Evolutionary conservation across 306 rosid species (phyloP).

Genomic region (Begonia masoniana): DNA sequence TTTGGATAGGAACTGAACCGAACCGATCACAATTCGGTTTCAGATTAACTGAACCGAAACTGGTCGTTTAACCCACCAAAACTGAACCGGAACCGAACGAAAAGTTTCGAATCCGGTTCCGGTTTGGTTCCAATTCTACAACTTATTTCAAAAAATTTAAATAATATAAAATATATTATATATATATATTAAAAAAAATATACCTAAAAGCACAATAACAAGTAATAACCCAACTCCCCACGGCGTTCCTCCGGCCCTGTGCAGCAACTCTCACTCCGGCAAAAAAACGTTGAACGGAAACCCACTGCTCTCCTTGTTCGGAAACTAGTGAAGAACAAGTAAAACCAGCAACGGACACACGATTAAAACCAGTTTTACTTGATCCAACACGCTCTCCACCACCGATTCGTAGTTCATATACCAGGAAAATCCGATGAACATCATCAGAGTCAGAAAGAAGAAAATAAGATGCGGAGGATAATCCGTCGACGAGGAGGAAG

Average conservation of each 20-base stretch:
- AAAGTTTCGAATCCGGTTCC: too few species aligned
- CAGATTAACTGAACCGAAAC: too few species aligned
- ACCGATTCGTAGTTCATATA: conserved; percentile 46
- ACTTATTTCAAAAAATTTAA: too few species aligned
- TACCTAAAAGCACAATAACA: conserved; percentile 46
- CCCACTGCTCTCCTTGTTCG: conserved; percentile 13
- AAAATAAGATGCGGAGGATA: conserved; percentile 47
- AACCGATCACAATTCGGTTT: too few species aligned
- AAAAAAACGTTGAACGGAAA: conserved; percentile 23
- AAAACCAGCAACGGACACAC: conserved; percentile 48
- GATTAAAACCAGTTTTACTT: conserved; percentile 42
- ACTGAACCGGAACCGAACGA: too few species aligned
- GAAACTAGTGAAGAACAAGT: conserved; percentile 33
- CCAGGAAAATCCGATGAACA: conserved; percentile 51
- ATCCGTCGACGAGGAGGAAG: conserved; percentile 11
- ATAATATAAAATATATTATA: too few species aligned
- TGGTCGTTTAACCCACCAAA: too few species aligned
- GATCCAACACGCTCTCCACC: conserved; percentile 41
- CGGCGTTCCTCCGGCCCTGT: conserved; percentile 68
- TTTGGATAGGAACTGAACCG: too few species aligned
- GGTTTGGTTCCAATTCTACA: too few species aligned
- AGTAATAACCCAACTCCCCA: conserved; percentile 75
- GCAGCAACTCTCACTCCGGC: conserved; percentile 41
- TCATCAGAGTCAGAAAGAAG: conserved; percentile 40
- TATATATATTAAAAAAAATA: too few species aligned